phyloP scores from a whole-genome alignment of 225 moss, liverwort and hornwort genomes.

The Marchantia paleacea region DNA sequence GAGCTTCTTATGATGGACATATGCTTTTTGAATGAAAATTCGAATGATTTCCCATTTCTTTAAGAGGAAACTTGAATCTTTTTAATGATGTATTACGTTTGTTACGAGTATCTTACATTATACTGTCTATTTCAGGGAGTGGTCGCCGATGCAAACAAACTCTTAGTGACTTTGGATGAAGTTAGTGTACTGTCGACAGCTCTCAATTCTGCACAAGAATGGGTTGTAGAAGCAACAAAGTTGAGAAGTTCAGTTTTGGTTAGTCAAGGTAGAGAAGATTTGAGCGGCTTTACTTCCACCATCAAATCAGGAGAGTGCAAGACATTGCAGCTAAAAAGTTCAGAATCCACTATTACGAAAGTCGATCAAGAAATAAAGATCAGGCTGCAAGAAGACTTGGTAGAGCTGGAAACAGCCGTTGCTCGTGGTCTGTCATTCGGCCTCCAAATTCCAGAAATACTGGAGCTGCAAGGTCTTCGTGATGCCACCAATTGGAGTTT shows the following conservation, averaged over 20 bases:
- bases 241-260: conserved; percentile 30
- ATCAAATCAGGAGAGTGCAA: conserved; percentile 2
- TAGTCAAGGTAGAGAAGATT: conserved; percentile 11
- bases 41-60: not conserved
- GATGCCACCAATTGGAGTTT: conserved; percentile 57
- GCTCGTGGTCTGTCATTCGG: conserved; percentile 58
- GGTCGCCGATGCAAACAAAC: conserved; percentile 34
- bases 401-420: conserved; percentile 42
- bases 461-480: conserved; percentile 56
- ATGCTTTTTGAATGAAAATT: too few relatives aligned
- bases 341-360: not conserved
- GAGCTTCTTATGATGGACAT: too few relatives aligned
- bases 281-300: not conserved
- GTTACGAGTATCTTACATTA: not conserved
- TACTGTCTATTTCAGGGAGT: conserved; percentile 20
- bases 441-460: conserved; percentile 54
- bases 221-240: conserved; percentile 29
- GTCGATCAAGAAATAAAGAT: conserved; percentile 16
- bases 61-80: not conserved
- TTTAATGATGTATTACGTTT: not conserved
- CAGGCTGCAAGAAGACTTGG: conserved; percentile 46
- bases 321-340: conserved; percentile 10
- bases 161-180: conserved; percentile 36
- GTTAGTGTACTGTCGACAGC: conserved; percentile 21
- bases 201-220: conserved; percentile 32